phyloP scores from a whole-genome alignment of 129 eudicot genomes.

The Tanacetum coccineum region DNA sequence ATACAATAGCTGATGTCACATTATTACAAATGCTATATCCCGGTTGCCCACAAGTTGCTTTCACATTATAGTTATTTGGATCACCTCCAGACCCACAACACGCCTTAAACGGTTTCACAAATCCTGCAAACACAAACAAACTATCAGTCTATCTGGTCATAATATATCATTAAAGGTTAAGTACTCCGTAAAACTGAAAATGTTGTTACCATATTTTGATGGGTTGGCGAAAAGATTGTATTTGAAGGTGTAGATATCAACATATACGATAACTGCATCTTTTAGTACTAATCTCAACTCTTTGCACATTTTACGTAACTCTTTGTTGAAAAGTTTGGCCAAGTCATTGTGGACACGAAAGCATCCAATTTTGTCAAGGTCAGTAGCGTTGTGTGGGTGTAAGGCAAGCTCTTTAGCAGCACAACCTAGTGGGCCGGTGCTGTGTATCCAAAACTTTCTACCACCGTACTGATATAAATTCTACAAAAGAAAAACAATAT shows the following conservation, averaged over 20 bases:
- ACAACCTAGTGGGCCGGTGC: constrained; percentile 40
- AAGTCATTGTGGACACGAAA: constrained; percentile 34
- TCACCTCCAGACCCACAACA: constrained; percentile 44
- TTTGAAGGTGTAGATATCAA: constrained; percentile 40
- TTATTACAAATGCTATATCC: constrained; percentile 40
- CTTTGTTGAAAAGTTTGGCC: constrained; percentile 27
- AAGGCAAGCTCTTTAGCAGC: constrained; percentile 47
- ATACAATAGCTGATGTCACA: constrained; percentile 39
- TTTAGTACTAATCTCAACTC: constrained; percentile 25
- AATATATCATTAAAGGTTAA: neutral
- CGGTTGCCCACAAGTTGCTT: constrained; percentile 49
- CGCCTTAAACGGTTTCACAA: constrained; percentile 35
- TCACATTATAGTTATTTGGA: constrained; percentile 41
- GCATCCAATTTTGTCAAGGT: constrained; percentile 39
- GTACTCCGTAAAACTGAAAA: neutral
- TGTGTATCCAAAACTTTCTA: constrained; percentile 42
- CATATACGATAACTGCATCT: constrained; percentile 35
- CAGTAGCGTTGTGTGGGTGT: constrained; percentile 33
- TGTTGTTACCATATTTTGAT: constrained; percentile 34
- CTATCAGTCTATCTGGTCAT: constrained; percentile 1
- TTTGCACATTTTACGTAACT: constrained; percentile 32
- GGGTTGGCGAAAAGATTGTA: constrained; percentile 39
- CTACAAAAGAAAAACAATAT: constrained; percentile 15
- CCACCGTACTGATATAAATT: constrained; percentile 36
- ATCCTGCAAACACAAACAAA: constrained; percentile 22